A percentile compares a stretch with the other conserved stretches of the same genome.
Conservation (phyloP, 1,284 basidiomycete genomes). For the Phaffia rhodozyma region DNA sequence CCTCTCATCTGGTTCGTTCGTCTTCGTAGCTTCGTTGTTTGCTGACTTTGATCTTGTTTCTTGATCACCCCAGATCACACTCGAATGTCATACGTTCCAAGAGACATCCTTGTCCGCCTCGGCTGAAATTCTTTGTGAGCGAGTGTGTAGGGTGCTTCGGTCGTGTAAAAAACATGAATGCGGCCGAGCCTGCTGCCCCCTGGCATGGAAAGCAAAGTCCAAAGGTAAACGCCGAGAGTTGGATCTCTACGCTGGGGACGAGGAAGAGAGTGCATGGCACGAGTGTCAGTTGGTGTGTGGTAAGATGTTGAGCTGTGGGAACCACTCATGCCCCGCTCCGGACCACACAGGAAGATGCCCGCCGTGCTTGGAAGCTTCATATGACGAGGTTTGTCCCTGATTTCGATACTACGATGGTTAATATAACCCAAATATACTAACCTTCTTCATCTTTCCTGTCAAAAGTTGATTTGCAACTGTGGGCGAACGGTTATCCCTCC, state of each 20-base stretch:
- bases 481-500: slow-evolving; percentile 57
- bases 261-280: slow-evolving; percentile 37
- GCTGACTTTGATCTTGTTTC: not conserved
- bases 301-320: slow-evolving; percentile 57
- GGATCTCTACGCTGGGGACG: slow-evolving; percentile 20
- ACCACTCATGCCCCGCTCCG: slow-evolving; percentile 56
- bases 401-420: slow-evolving; percentile 5
- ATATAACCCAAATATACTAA: not conserved
- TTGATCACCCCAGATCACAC: slow-evolving; percentile 28
- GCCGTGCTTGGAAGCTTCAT: slow-evolving; percentile 69
- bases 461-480: slow-evolving; percentile 62
- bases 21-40: not conserved
- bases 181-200: slow-evolving; percentile 67
- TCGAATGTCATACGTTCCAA: slow-evolving; percentile 38
- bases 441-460: slow-evolving; percentile 6
- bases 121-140: slow-evolving; percentile 59
- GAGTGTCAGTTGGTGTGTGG: slow-evolving; percentile 41
- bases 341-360: slow-evolving; percentile 74
- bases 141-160: slow-evolving; percentile 58
- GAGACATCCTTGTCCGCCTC: slow-evolving; percentile 27
- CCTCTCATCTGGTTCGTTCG: not conserved
- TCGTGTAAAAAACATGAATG: slow-evolving; percentile 71
- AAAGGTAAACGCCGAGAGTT: slow-evolving; percentile 50
- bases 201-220: slow-evolving; percentile 52
- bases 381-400: slow-evolving; percentile 57